A percentile compares a stretch with the other conserved stretches of the same genome.
phyloP scores from a whole-genome alignment of 1,284 basidiomycete species.

The Cryptococcus hybrid region DNA sequence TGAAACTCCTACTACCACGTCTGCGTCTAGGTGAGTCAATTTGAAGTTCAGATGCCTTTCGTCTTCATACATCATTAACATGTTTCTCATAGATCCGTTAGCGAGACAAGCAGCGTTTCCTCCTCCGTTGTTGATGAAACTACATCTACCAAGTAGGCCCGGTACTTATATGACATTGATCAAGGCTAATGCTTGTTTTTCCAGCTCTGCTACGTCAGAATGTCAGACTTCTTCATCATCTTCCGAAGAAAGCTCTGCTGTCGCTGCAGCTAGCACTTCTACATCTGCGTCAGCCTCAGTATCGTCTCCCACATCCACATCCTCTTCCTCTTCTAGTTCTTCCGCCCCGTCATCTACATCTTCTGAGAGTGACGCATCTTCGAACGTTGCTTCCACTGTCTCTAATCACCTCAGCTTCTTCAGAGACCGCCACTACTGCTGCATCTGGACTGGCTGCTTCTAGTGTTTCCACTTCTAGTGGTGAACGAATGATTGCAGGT shows the following conservation, averaged over 20 bases:
- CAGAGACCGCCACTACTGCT: neutral
- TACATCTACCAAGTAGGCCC: no score
- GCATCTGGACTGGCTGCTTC: neutral
- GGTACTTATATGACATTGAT: neutral
- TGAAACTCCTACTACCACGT: neutral
- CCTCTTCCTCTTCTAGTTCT: neutral
- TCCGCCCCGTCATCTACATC: neutral
- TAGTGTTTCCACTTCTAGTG: neutral
- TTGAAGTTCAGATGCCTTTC: neutral
- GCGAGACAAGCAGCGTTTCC: neutral
- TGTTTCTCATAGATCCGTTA: neutral
- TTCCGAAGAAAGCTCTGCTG: neutral
- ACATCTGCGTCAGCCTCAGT: slow-evolving; percentile 1
- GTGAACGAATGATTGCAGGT: neutral
- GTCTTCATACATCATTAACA: no score
- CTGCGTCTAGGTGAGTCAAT: neutral
- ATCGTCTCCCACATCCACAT: neutral
- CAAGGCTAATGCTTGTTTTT: neutral
- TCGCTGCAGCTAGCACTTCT: slow-evolving; percentile 15
- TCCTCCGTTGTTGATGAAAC: no score
- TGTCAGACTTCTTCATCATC: slow-evolving; percentile 7
- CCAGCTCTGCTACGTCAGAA: neutral
- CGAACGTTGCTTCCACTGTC: neutral
- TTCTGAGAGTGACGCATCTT: no score
- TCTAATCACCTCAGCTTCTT: neutral